A percentile compares a stretch with the other conserved stretches of the same genome.
These are phyloP conservation scores for Dictyostelium discoideum DNA, from an alignment of 78 protist species.

Conservation along the genomic window dicty_2.7 NC_007088.5:789001-789500, in stretches of 20 bases:
- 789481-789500: neutral
- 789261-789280: neutral
- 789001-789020: neutral
- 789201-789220: neutral
- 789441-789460: constrained; percentile 39
- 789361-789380: neutral
- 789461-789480: constrained; percentile 16
- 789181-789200: neutral
- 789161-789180: neutral
- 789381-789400: neutral
- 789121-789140: constrained; percentile 39
- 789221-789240: neutral
- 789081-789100: constrained; percentile 51
- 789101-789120: constrained; percentile 4
- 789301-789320: constrained; percentile 1
- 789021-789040: constrained; percentile 38
- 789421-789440: constrained; percentile 67
- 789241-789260: neutral
- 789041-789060: constrained; percentile 25
- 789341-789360: neutral
- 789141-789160: neutral
- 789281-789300: neutral
- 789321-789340: neutral
- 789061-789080: constrained; percentile 21
- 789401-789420: neutral